Percentiles rank a stretch among this genome's conserved stretches.
Evolutionary conservation across 139 green algal species (phyloP).

Genomic region (Asterochloris sp.): DNA sequence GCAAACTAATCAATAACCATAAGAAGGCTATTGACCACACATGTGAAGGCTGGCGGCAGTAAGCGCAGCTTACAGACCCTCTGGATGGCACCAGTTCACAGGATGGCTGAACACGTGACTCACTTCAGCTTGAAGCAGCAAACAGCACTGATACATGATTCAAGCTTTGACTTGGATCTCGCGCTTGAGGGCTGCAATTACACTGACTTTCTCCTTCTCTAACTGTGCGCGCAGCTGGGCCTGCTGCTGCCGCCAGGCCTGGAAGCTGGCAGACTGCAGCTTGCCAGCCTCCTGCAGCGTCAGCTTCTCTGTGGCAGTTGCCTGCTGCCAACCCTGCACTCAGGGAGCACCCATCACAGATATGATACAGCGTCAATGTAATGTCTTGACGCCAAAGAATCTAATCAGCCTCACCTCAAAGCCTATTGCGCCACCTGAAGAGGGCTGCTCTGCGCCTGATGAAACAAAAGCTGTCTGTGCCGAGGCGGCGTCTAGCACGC

Average conservation of each 20-base stretch:
- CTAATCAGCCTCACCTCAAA: neutral
- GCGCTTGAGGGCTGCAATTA: no score
- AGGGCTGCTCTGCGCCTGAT: neutral
- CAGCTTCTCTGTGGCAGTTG: neutral
- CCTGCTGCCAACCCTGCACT: constrained; percentile 1
- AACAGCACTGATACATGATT: no score
- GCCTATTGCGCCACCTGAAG: neutral
- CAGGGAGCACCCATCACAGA: neutral
- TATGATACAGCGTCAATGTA: neutral
- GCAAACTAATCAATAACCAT: no score
- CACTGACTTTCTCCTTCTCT: neutral
- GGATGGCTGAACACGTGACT: no score
- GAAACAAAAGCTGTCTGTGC: neutral
- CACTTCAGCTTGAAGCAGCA: no score
- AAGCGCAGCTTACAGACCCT: no score
- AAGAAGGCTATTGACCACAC: no score
- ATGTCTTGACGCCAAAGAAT: neutral
- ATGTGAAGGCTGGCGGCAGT: no score
- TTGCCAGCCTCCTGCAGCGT: neutral
- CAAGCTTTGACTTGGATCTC: no score
- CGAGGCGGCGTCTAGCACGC: neutral
- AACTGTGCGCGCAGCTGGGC: neutral
- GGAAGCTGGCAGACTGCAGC: neutral
- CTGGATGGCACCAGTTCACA: no score
- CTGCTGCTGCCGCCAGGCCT: constrained; percentile 10